Evolutionary conservation across 371 early-diverging fungal species (phyloP).

Genomic region (Apophysomyces elegans): DNA sequence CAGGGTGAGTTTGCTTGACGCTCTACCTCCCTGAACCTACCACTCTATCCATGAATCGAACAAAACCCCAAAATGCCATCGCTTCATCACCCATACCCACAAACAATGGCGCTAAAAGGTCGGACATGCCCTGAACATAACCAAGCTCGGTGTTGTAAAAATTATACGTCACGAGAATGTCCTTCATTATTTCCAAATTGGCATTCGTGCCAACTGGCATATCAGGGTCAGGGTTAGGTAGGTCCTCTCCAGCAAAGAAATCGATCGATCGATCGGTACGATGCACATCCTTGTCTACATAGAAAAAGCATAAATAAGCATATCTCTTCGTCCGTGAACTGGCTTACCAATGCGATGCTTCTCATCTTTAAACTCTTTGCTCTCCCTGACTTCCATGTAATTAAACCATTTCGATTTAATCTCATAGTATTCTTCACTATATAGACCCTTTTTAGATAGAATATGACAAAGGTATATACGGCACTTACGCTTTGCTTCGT

Average conservation of each 20-base stretch:
- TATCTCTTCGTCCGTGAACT: neutral
- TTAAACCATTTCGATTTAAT: slow-evolving; percentile 85
- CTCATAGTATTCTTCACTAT: slow-evolving; percentile 71
- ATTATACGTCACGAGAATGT: slow-evolving; percentile 90
- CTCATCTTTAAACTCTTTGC: slow-evolving; percentile 75
- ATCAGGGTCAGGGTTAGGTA: slow-evolving; percentile 65
- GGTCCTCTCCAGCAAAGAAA: slow-evolving; percentile 72
- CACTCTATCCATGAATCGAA: slow-evolving; percentile 86
- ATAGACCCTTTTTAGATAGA: neutral
- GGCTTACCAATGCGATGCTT: slow-evolving; percentile 77
- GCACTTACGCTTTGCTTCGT: slow-evolving; percentile 54
- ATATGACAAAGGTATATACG: neutral
- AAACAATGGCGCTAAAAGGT: slow-evolving; percentile 87
- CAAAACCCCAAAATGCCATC: slow-evolving; percentile 92
- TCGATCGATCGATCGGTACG: slow-evolving; percentile 88
- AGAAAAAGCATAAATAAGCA: neutral
- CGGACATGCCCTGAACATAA: slow-evolving; percentile 98
- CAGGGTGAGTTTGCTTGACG: neutral
- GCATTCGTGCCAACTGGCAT: slow-evolving; percentile 66
- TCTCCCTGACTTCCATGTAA: slow-evolving; percentile 57
- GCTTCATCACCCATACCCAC: slow-evolving; percentile 88
- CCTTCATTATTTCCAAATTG: slow-evolving; percentile 82
- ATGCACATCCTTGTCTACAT: slow-evolving; percentile 88
- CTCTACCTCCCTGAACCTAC: slow-evolving; percentile 33
- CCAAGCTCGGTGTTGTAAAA: slow-evolving; percentile 70